These are phyloP conservation scores for Podila clonocystis DNA, from an alignment of 192 early-diverging fungal species.

Conservation along the genomic window DNA sequence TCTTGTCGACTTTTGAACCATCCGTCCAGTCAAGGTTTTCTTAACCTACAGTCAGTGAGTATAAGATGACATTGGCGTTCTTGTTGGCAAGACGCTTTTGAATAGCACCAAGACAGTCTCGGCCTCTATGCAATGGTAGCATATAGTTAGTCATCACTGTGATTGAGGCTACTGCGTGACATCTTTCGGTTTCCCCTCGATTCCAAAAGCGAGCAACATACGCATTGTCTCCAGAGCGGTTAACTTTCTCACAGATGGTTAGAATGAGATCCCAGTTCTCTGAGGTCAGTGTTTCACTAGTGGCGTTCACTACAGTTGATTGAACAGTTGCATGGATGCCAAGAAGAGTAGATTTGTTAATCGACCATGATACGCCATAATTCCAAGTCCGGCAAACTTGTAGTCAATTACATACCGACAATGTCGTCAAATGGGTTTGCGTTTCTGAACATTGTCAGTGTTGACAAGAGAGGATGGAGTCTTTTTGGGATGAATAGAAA, in stretches of 20 bases:
- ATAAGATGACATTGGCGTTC: conserved; percentile 86
- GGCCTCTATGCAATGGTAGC: conserved; percentile 56
- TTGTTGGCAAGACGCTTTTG: conserved; percentile 77
- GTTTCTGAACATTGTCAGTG: conserved; percentile 54
- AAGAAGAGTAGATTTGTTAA: not conserved
- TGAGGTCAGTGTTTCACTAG: conserved; percentile 89
- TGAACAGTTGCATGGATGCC: not conserved
- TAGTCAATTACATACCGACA: conserved; percentile 53
- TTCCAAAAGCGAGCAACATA: conserved; percentile 16
- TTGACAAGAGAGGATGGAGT: not conserved
- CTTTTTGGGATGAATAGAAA: not conserved
- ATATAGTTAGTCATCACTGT: not conserved
- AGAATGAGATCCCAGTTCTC: conserved; percentile 94
- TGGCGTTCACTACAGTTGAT: conserved; percentile 75
- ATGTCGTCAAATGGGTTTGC: conserved; percentile 64
- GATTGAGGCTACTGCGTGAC: not conserved
- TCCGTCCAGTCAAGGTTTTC: not conserved
- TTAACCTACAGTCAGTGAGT: conserved; percentile 65
- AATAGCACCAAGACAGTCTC: conserved; percentile 74
- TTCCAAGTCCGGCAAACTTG: no score
- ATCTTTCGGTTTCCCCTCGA: not conserved
- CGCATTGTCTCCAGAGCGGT: conserved; percentile 57
- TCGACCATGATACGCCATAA: no score
- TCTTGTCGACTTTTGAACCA: not conserved
- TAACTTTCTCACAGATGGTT: conserved; percentile 76